Evolutionary conservation across 176 grass and related monocot species (phyloP).

Genomic region (Triticum urartu): DNA sequence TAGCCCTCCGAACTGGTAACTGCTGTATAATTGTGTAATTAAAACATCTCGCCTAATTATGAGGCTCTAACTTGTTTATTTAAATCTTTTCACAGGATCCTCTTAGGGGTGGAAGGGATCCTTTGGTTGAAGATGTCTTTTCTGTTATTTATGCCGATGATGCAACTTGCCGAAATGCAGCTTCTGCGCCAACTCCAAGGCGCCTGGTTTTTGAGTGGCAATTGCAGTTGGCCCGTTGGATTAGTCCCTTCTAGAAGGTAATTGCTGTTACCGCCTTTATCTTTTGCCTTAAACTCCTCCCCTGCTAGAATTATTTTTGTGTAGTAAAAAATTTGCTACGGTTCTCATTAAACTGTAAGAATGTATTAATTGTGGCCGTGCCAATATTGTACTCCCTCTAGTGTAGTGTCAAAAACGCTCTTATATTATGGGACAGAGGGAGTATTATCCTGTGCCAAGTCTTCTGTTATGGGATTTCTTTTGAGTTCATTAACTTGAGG

Average conservation of each 20-base stretch:
- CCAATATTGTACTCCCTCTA: background rate
- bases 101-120: constrained; percentile 95
- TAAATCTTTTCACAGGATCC: constrained; percentile 60
- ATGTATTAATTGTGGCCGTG: background rate
- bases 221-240: constrained; percentile 71
- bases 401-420: no score
- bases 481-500: background rate
- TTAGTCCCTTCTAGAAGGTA: constrained; percentile 91
- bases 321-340: background rate
- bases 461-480: constrained; percentile 2
- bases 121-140: constrained; percentile 78
- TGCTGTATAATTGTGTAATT: constrained; percentile 6
- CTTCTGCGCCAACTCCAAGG: constrained; percentile 45
- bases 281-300: background rate
- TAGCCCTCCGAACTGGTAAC: background rate
- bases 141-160: constrained; percentile 61
- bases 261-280: background rate
- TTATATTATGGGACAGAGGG: no score
- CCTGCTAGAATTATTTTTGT: constrained; percentile 4
- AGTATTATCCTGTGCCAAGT: background rate
- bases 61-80: constrained; percentile 14
- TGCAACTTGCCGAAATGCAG: constrained; percentile 41
- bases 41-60: background rate
- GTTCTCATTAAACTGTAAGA: background rate
- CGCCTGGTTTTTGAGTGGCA: constrained; percentile 84